phyloP scores from a whole-genome alignment of 495 filamentous ascomycete genomes.

The Bombardia bombarda region DNA sequence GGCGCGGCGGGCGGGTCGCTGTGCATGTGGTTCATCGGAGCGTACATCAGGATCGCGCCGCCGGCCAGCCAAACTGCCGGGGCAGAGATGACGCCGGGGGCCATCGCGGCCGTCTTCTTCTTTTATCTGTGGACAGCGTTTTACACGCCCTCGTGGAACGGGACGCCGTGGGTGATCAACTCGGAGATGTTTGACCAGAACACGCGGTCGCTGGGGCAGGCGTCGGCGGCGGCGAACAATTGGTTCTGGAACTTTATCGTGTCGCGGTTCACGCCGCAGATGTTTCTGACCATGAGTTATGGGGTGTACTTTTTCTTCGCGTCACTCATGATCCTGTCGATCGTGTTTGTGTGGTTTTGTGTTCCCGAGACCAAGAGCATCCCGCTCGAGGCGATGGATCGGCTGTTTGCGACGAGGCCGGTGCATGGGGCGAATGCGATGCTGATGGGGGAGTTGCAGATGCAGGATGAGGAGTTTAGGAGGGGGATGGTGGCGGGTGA shows the following conservation, averaged over 20 bases:
- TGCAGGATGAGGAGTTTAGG: constrained; percentile 44
- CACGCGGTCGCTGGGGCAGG: constrained; percentile 59
- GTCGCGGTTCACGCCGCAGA: constrained; percentile 64
- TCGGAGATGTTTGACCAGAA: constrained; percentile 57
- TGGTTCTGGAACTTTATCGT: constrained; percentile 76
- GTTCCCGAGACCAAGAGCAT: constrained; percentile 46
- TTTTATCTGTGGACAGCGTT: constrained; percentile 76
- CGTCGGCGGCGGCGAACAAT: constrained; percentile 59
- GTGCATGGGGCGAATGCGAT: constrained; percentile 44
- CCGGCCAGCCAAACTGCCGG: constrained; percentile 31
- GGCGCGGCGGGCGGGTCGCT: constrained; percentile 45
- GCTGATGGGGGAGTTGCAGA: constrained; percentile 42
- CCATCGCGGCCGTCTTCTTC: constrained; percentile 67
- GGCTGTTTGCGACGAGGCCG: constrained; percentile 50
- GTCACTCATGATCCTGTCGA: constrained; percentile 57
- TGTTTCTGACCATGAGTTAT: constrained; percentile 63
- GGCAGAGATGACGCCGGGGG: constrained; percentile 39
- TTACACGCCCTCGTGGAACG: constrained; percentile 72
- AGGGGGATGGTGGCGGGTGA: constrained; percentile 17
- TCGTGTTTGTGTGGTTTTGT: constrained; percentile 52
- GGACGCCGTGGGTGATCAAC: constrained; percentile 60
- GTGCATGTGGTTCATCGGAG: constrained; percentile 52
- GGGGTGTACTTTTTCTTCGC: constrained; percentile 79
- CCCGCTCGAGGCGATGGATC: constrained; percentile 46
- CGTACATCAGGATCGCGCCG: constrained; percentile 45